Evolutionary conservation across 305 asterid genomes (phyloP), one percentile per base, ranked within the genome.

Genomic region (Fraxinus ornus): DNA sequence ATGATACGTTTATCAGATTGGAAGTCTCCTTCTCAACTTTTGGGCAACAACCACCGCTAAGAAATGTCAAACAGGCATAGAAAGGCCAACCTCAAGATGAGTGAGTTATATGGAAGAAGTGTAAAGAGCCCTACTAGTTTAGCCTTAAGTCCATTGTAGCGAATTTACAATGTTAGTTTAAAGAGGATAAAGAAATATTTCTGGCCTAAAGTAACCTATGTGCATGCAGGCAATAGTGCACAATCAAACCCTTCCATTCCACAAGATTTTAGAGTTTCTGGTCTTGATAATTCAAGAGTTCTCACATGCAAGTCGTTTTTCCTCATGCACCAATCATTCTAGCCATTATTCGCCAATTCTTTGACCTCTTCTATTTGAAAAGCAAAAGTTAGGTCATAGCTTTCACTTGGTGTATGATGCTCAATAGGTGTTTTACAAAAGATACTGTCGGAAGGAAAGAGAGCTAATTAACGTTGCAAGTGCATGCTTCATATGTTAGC

Each of bases 1-100:
- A 84, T 79, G 84, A 83, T 73, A 81, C n/a, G 60, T 49, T 39
- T 22, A 49, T 39, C 60, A 75, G 64, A 75, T 57, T 64, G 13
- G 30, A 22, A 24, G 32, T 64, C 73, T 24, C 30, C 73, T 64
- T 10, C 72, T 22, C 72, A 62, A 62, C 35, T 64, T 22, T 64
- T 24, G n/a, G 35, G n/a, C n/a, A 24, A 64, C 73, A 3, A 22
- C 35, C 73, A 10, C 70, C 6, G n/a, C 70, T 19, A 60, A 26
- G 35, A 64, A 64, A 24, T 4, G 3, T 24, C 73, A 64, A 10
- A 64, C n/a, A 64, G 30, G 73, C 73, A 60, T 60, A 21, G 70
- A 60, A 60, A 26, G n/a, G 10, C 7, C 73, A 64, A 24, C 17
- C 7, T 64, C 72, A 64, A 24, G 72, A 64, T 24, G 33, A 22